Base-by-base conservation (phyloP, 2,329 filamentous ascomycete genomes). In the Apiospora kogelbergensis region DNA sequence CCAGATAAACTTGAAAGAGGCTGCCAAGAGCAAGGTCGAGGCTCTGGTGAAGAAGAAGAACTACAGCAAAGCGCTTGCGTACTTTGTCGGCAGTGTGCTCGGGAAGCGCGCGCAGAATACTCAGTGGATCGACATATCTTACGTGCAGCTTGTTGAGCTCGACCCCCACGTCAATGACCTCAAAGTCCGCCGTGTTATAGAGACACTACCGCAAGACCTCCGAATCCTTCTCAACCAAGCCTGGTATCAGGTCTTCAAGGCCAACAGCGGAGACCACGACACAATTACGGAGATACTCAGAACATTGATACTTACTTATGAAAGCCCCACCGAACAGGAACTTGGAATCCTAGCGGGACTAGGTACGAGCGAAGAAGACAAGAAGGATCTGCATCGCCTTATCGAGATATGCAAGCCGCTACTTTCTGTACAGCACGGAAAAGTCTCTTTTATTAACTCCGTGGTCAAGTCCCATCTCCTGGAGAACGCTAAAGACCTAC, bases 111-210 rank as follows among this genome's bases (percentile, higher is more conserved):
- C 81, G 0, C 80, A 82, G 9, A 83, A 81, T 65, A 82, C 80
- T 0, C 81, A 82, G 37, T 83, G 81, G 81, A 82, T 83, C 37
- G 81, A 83, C 33, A 82, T 83, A 3, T 80, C 81, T 1, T 81
- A 79, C 41, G 78, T 82, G 65, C 81, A 82, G 26, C 77, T 83
- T 1, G 74, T 79, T n/a, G 80, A 81, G 22, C 73, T 83, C 1
- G 75, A 77, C 9, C 74, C 76, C 1, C 76, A 80, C 17, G 48
- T 33, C 26, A 80, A 76, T n/a, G 80, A 83, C 20, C 73, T 83
- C 1, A 76, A 75, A 60, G 80, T 83, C 41, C 79, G 81, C 9
- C 76, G 76, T 10, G 72, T 81, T 9, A 73, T 83, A 2, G 81
- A 83, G 60, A 77, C 74, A 1, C 78, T 81, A 57, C 81, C 81